Evolutionary conservation across 2,329 filamentous ascomycete genomes (phyloP), one percentile per base, ranked within the genome.

Genomic region (Pseudocercospora ulei): DNA sequence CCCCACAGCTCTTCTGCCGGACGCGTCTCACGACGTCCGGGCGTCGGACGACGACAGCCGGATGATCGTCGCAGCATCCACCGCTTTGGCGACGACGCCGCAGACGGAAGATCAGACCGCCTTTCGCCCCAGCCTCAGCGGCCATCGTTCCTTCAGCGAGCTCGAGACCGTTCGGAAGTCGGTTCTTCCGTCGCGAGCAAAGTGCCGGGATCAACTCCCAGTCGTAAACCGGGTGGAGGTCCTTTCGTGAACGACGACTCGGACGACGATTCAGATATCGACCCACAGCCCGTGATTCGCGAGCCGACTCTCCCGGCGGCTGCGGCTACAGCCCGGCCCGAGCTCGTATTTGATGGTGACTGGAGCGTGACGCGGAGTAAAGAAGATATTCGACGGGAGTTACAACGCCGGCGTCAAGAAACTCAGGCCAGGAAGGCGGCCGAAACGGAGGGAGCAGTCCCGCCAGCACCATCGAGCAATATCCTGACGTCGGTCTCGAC

Each of bases 241-340:
- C 33, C 18, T 14, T 36, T 36, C 34, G 19, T 36, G 22, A 12
- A 22, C 8, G 34, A 36, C 23, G 34, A 36, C 24, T 36, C 34
- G 9, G 34, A 36, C 17, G 31, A 30, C 12, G 14, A 25, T 8
- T 14, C 20, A n/a, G 14, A 36, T 13, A 19, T 13, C 17, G 5
- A 1, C n/a, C 5, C 7, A 11, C 18, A n/a, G 18, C 9, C 18
- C 23, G n/a, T 12, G 6, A 7, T 7, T 3, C 30, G 6, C 16
- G n/a, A 14, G 7, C 17, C 3, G 4, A 12, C 34, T 3, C 23
- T 7, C 7, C n/a, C 13, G 14, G 13, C 16, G 24, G 7, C 34
- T n/a, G 13, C 34, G 7, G 5, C 14, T n/a, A 5, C 23, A 1
- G 7, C 8, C 13, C 9, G 8, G 22, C 11, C 13, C 23, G 23